Evolutionary conservation across 495 filamentous ascomycete genomes (phyloP), one percentile per base, ranked within the genome.

Genomic region (Penicillium canariense): DNA sequence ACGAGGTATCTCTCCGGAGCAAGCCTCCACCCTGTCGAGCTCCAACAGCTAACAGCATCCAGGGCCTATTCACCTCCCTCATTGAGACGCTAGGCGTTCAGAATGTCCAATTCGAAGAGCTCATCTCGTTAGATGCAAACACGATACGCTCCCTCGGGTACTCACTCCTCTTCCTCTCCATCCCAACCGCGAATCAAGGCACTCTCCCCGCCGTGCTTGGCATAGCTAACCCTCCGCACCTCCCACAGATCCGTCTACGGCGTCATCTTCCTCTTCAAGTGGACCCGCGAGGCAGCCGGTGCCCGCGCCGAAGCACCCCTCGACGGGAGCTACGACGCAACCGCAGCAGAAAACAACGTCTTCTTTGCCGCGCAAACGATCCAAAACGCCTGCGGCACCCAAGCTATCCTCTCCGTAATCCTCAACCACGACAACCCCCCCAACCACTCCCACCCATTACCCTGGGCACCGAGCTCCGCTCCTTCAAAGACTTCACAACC

Each of bases 221-320:
- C n/a, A n/a, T 34, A 55, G 30, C 53, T 56, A 65, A 63, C 40
- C 51, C 40, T 30, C 22, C n/a, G 10, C 51, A 4, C 18, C 20
- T 34, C 32, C 28, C 40, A 49, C 28, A 86, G 88, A 58, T 88
- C 90, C 36, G 83, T 96, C 58, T 96, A 97, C 76, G 94, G 94
- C 68, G 91, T 97, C 58, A 97, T 99, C 68, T 97, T 99, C 76
- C 90, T 99, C 68, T 99, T 99, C 85, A 97, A 96, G 78, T 99
- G 89, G 76, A 90, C 87, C 20, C 89, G 87, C 38, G 87, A 89
- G 68, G 77, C 84, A 52, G 82, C 81, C 48, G 81, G 82, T 61
- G 77, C 79, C 39, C 66, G 74, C 35, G 70, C 76, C 52, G 80
- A 85, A 51, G 79, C 82, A 18, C 87, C 89, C 35, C 69, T 77